Base-by-base conservation (phyloP, 352 stramenopile genomes). In the Blastocystis sp. region DNA sequence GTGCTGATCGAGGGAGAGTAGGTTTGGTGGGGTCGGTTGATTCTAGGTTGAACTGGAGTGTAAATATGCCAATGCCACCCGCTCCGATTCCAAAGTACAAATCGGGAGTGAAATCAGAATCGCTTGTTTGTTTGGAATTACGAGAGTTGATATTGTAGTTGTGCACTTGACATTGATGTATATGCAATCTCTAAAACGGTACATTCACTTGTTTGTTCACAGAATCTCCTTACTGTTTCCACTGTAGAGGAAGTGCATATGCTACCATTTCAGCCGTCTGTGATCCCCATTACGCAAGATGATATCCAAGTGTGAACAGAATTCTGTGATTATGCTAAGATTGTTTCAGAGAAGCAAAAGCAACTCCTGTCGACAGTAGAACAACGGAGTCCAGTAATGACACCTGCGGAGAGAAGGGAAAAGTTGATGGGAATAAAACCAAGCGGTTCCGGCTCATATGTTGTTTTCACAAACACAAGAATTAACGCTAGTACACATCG, bases 381-480 rank as follows among this genome's bases (percentile, higher is more conserved):
- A 53, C 4, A 9, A 27, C 32, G 46, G 46, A 44, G 4, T 11
- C 38, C 9, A 32, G 34, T 29, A 27, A 27, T 44, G 16, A 32
- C 63, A 32, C 9, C 32, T 75, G 18, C 1, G 9, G 24, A 29
- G n/a, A 1, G 63, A 53, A 46, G 63, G 16, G 63, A 75, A 29
- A 21, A 49, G 16, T 32, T 75, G 24, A 75, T 75, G 2, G 63
- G 63, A 51, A 75, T 75, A 32, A 14, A 59, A 3, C 32, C 51
- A 59, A 59, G 2, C 2, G 11, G n/a, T 16, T 32, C n/a, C 32
- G n/a, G 34, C 16, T 21, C 9, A 44, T 75, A 49, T 49, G 3
- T 4, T 36, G 21, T 48, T 75, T 32, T 51, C 40, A 75, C 63
- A 75, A 75, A 75, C 63, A 75, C n/a, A 27, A 14, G n/a, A 59